These are phyloP conservation scores for Aspergillus tamarii DNA, from an alignment of 2,329 filamentous ascomycete genomes.

Conservation along the genomic window DNA sequence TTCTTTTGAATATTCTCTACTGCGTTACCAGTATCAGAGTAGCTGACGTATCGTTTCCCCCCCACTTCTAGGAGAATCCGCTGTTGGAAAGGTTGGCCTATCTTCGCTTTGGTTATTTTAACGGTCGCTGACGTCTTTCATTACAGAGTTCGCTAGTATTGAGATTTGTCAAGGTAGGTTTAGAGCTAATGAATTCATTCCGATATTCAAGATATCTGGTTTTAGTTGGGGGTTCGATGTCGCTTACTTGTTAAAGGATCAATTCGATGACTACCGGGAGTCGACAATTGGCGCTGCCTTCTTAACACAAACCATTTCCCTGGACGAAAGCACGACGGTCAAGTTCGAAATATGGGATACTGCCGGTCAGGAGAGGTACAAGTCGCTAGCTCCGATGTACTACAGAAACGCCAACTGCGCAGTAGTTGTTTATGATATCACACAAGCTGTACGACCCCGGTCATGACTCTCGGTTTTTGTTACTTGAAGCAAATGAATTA, in stretches of 20 bases:
- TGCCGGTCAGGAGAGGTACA: slow-evolving; percentile 97
- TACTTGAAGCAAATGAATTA: neutral
- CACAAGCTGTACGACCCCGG: slow-evolving; percentile 78
- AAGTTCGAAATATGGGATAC: slow-evolving; percentile 99
- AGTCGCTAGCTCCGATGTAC: slow-evolving; percentile 98
- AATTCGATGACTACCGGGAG: slow-evolving; percentile 98
- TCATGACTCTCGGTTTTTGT: neutral
- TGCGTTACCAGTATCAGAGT: slow-evolving; percentile 10
- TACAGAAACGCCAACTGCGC: slow-evolving; percentile 99
- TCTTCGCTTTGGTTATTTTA: slow-evolving; percentile 16
- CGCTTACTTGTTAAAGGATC: slow-evolving; percentile 65
- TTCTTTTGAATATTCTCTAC: slow-evolving; percentile 8
- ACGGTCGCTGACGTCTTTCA: slow-evolving; percentile 38
- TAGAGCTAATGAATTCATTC: neutral
- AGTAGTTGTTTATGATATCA: slow-evolving; percentile 98
- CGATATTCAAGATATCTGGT: neutral
- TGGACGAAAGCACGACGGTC: slow-evolving; percentile 97
- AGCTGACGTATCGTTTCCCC: slow-evolving; percentile 22
- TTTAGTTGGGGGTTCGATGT: neutral
- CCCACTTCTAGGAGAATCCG: slow-evolving; percentile 81
- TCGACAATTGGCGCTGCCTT: slow-evolving; percentile 98
- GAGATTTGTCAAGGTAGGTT: slow-evolving; percentile 92
- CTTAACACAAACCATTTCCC: slow-evolving; percentile 96
- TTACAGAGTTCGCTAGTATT: slow-evolving; percentile 90
- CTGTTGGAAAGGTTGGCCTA: slow-evolving; percentile 84